These are phyloP conservation scores for Amanita inopinata DNA, from an alignment of 768 basidiomycete genomes.

Conservation along the genomic window DNA sequence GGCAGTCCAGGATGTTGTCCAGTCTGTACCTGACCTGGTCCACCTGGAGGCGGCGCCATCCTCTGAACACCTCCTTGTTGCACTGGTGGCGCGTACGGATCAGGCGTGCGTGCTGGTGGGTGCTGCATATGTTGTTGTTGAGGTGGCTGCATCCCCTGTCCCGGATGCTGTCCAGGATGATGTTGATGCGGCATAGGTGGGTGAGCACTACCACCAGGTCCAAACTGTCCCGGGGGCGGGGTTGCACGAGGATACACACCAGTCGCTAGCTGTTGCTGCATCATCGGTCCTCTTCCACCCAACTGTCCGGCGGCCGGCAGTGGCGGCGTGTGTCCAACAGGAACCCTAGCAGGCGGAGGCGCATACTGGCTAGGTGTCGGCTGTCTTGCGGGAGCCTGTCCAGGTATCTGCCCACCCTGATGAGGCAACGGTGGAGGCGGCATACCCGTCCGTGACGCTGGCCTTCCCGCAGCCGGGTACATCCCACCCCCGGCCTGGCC, in stretches of 20 bases:
- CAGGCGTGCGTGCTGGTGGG: no score
- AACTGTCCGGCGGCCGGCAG: constrained; percentile 31
- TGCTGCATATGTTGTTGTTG: constrained; percentile 20
- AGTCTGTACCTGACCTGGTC: constrained; percentile 12
- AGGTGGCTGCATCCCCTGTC: constrained; percentile 18
- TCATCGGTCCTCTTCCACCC: constrained; percentile 24
- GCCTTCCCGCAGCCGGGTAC: constrained; percentile 23
- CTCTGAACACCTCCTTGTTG: constrained; percentile 16
- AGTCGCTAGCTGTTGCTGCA: constrained; percentile 21
- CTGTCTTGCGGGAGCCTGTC: constrained; percentile 25
- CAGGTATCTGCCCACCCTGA: not conserved
- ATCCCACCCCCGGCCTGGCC: constrained; percentile 17
- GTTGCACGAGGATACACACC: constrained; percentile 25
- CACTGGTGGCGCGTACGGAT: constrained; percentile 15
- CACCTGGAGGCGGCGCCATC: not conserved
- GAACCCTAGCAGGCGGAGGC: constrained; percentile 31
- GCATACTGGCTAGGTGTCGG: constrained; percentile 43
- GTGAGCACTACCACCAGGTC: constrained; percentile 7
- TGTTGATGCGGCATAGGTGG: not conserved
- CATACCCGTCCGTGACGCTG: constrained; percentile 17
- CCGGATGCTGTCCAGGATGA: not conserved
- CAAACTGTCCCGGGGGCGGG: constrained; percentile 27
- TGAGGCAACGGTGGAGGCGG: constrained; percentile 20
- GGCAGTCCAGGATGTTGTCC: constrained; percentile 19
- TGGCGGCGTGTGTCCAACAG: constrained; percentile 34